phyloP scores from a whole-genome alignment of 2,329 filamentous ascomycete species.

The Neocucurbitaria cava region DNA sequence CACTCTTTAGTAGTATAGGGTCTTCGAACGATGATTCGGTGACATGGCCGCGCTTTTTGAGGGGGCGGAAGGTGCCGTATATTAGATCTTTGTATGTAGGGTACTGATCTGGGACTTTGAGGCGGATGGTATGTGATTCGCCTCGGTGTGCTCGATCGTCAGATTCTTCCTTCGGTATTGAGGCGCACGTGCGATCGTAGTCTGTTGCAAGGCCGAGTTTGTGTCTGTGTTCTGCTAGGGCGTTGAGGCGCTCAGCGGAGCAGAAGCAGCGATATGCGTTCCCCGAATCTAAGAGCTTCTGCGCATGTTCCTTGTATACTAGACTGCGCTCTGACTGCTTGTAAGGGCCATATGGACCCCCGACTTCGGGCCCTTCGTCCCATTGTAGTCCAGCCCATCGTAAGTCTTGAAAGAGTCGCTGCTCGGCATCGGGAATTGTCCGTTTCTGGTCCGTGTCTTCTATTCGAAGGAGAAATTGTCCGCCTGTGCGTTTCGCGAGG shows the following conservation, averaged over 20 bases:
- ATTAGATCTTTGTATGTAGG: slow-evolving; percentile 78
- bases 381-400: slow-evolving; percentile 88
- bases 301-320: slow-evolving; percentile 74
- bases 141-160: slow-evolving; percentile 71
- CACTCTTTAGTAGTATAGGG: slow-evolving; percentile 87
- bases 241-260: slow-evolving; percentile 71
- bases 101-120: slow-evolving; percentile 69
- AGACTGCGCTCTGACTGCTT: slow-evolving; percentile 82
- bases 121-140: slow-evolving; percentile 77
- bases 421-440: slow-evolving; percentile 79
- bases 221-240: slow-evolving; percentile 69
- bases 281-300: slow-evolving; percentile 71
- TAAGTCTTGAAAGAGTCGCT: slow-evolving; percentile 78
- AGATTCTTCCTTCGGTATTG: slow-evolving; percentile 71
- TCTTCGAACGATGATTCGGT: slow-evolving; percentile 69
- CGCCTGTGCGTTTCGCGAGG: slow-evolving; percentile 83
- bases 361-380: slow-evolving; percentile 90
- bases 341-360: slow-evolving; percentile 84
- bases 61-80: slow-evolving; percentile 64
- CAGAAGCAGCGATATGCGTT: slow-evolving; percentile 96
- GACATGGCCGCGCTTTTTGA: slow-evolving; percentile 48
- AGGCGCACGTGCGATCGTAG: slow-evolving; percentile 77
- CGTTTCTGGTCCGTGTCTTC: slow-evolving; percentile 96
- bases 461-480: slow-evolving; percentile 87
- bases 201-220: slow-evolving; percentile 64